A percentile compares a stretch with the other conserved stretches of the same genome.
Conservation (phyloP, 2,329 filamentous ascomycete genomes). For the Xylariaceae sp. region DNA sequence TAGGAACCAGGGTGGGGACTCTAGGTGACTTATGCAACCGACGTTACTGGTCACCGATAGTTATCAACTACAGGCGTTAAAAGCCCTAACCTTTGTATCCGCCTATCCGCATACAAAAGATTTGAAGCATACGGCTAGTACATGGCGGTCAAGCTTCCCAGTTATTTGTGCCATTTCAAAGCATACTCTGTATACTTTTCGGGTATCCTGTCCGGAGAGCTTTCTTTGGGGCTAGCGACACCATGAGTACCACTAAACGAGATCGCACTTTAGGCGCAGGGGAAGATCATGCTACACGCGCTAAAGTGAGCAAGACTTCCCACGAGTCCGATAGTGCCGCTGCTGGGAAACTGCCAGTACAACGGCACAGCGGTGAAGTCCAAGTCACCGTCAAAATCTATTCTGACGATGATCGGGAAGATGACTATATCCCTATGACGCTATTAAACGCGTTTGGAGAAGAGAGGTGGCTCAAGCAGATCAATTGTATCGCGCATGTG, state of each 20-base stretch:
- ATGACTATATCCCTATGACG: background rate
- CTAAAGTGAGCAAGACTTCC: background rate
- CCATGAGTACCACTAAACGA: conserved; percentile 7
- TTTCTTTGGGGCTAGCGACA: background rate
- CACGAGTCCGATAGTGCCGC: background rate
- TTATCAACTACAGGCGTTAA: no score
- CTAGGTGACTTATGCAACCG: no score
- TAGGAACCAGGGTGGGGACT: no score
- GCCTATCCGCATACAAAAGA: no score
- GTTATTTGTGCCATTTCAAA: background rate
- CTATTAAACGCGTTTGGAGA: background rate
- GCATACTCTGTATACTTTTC: background rate
- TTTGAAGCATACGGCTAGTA: background rate
- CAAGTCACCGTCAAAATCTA: background rate
- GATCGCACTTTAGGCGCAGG: background rate
- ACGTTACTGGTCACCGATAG: no score
- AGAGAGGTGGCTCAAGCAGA: background rate
- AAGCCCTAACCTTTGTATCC: no score
- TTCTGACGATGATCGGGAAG: background rate
- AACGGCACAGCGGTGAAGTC: background rate
- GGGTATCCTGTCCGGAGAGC: background rate
- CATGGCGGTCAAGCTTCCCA: background rate
- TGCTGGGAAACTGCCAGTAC: background rate
- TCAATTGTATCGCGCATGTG: conserved; percentile 3
- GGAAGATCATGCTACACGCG: background rate